phyloP scores from a whole-genome alignment of 768 basidiomycete genomes.

The Podaxis sp. region DNA sequence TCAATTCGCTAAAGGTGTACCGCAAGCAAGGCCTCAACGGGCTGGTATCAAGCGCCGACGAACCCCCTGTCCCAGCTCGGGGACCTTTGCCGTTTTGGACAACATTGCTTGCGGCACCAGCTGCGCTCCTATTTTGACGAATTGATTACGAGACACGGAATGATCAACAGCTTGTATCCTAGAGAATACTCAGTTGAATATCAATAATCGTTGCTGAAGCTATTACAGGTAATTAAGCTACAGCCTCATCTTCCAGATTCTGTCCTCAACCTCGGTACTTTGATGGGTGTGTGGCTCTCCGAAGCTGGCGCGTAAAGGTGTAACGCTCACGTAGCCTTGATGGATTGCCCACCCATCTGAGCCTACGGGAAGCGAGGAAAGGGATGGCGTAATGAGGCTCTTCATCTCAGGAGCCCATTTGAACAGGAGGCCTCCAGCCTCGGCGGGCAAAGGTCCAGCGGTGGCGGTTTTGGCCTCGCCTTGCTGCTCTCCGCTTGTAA shows the following conservation, averaged over 20 bases:
- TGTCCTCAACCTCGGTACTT: conserved; percentile 33
- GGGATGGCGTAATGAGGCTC: conserved; percentile 60
- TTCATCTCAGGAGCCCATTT: conserved; percentile 70
- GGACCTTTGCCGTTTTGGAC: background rate
- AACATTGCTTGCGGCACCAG: background rate
- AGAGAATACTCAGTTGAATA: background rate
- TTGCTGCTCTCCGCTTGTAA: conserved; percentile 45
- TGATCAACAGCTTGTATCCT: background rate
- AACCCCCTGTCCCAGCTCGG: background rate
- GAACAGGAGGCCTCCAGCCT: conserved; percentile 53
- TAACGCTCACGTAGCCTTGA: conserved; percentile 71
- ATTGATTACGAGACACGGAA: background rate
- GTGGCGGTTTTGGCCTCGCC: conserved; percentile 17
- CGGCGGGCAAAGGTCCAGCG: conserved; percentile 16
- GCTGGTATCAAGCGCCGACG: background rate
- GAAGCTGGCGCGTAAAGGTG: conserved; percentile 74
- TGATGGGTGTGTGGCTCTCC: conserved; percentile 50
- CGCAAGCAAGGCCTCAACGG: conserved; percentile 48
- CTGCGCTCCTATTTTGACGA: conserved; percentile 3
- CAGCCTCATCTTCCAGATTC: conserved; percentile 58
- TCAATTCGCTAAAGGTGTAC: conserved; percentile 78
- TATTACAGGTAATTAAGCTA: conserved; percentile 27
- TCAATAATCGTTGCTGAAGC: background rate
- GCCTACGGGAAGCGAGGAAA: conserved; percentile 63
- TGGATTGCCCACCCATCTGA: conserved; percentile 82